Percentiles rank a stretch among this genome's conserved stretches.
Conservation (phyloP, 1,139 yeast species). For the Candida pseudocylindracea region DNA sequence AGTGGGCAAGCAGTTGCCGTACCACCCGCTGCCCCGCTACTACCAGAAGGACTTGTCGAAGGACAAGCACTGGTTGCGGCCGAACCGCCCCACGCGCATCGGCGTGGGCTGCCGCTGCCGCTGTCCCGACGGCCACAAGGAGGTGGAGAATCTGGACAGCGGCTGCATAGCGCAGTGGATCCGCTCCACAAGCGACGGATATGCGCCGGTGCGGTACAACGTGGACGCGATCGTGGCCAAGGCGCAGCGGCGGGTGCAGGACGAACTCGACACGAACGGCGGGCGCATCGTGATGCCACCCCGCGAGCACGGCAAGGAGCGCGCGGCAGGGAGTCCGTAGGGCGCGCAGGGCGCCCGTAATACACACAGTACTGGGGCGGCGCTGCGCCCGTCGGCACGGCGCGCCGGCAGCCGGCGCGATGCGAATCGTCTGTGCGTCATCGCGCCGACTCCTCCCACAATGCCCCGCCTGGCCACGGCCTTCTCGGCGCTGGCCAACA, state of each 20-base stretch:
- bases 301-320: too few species aligned
- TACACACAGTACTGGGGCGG: too few species aligned
- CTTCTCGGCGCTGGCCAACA: constrained; percentile 30
- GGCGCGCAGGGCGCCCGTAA: too few species aligned
- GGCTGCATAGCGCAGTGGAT: constrained; percentile 38
- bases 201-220: constrained; percentile 8
- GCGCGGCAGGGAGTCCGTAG: too few species aligned
- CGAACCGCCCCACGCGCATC: constrained; percentile 20
- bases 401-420: too few species aligned
- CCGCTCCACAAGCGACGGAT: constrained; percentile 14
- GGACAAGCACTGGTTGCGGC: constrained; percentile 14
- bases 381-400: too few species aligned
- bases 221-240: constrained; percentile 13
- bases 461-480: constrained; percentile 3
- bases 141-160: constrained; percentile 26
- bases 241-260: constrained; percentile 9
- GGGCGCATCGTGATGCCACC: not conserved
- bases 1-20: constrained; percentile 18
- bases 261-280: too few species aligned
- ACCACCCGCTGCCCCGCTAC: constrained; percentile 9
- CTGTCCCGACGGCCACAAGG: constrained; percentile 26
- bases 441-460: too few species aligned
- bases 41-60: constrained; percentile 5
- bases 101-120: constrained; percentile 79
- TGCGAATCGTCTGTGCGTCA: too few species aligned